These are phyloP conservation scores for Penicillium freii DNA, from an alignment of 2,329 filamentous ascomycete genomes.

Conservation along the genomic window DNA sequence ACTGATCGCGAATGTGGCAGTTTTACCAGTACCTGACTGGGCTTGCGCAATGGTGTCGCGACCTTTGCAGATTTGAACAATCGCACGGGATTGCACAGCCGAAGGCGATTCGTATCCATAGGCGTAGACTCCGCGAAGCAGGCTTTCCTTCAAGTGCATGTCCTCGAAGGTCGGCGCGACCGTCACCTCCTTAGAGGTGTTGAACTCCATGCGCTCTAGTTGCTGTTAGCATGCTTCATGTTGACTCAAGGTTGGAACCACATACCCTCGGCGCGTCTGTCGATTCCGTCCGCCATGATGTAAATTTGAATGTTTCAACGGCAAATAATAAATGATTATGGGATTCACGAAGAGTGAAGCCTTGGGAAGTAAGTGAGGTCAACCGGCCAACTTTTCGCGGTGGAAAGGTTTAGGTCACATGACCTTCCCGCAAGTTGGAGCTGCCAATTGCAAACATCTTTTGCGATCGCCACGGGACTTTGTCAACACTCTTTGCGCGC, in stretches of 20 bases:
- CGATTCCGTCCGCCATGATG: constrained; percentile 88
- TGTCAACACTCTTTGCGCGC: constrained; percentile 8
- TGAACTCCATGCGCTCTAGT: constrained; percentile 90
- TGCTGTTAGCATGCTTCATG: constrained; percentile 26
- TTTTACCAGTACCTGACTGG: constrained; percentile 96
- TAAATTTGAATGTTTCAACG: constrained; percentile 12
- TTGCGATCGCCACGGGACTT: constrained; percentile 1
- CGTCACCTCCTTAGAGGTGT: constrained; percentile 95
- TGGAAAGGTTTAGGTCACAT: constrained; percentile 21
- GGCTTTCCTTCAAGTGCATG: constrained; percentile 96
- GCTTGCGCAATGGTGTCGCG: constrained; percentile 98
- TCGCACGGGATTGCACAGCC: constrained; percentile 94
- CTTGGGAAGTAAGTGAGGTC: constrained; percentile 4
- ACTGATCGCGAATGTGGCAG: constrained; percentile 92
- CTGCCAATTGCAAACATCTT: constrained; percentile 16
- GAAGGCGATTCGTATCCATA: constrained; percentile 99
- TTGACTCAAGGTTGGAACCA: constrained; percentile 2
- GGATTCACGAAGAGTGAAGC: constrained; percentile 11
- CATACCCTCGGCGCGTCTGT: constrained; percentile 76
- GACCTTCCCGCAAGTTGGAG: constrained; percentile 22
- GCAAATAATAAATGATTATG: constrained; percentile 8
- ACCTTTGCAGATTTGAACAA: constrained; percentile 98
- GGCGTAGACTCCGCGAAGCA: constrained; percentile 94
- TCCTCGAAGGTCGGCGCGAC: constrained; percentile 89
- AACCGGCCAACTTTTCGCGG: constrained; percentile 25